Conservation (phyloP, 352 stramenopile species). For the Elongisporangium undulatum region DNA sequence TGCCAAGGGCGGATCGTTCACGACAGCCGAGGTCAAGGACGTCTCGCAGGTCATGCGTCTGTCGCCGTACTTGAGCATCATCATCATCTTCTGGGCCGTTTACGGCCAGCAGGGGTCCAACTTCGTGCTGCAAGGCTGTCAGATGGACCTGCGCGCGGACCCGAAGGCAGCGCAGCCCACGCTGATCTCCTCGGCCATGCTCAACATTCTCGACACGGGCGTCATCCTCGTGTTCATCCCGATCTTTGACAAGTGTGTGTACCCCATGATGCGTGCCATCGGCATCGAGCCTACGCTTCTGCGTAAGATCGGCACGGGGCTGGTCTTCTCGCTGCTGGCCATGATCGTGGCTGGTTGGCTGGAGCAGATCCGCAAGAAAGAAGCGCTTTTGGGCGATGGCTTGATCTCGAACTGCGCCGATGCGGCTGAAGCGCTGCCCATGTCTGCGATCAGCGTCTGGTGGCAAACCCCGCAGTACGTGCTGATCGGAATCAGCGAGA, state of each 20-base stretch:
- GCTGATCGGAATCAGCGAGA: conserved; percentile 86
- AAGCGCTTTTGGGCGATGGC: conserved; percentile 8
- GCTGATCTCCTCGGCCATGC: conserved; percentile 81
- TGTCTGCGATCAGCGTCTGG: conserved; percentile 83
- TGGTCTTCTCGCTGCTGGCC: conserved; percentile 74
- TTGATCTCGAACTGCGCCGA: conserved; percentile 76
- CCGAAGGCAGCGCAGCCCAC: conserved; percentile 25
- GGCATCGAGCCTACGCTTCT: conserved; percentile 75
- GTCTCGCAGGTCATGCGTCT: conserved; percentile 74
- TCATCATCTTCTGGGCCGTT: conserved; percentile 85
- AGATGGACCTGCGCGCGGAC: conserved; percentile 86
- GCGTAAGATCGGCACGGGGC: conserved; percentile 84
- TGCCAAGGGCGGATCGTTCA: conserved; percentile 53
- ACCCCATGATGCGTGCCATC: conserved; percentile 59
- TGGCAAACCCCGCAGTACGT: conserved; percentile 91
- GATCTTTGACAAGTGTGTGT: conserved; percentile 83
- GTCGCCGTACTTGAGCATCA: conserved; percentile 74
- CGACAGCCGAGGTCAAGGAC: conserved; percentile 56
- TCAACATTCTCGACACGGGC: conserved; percentile 84
- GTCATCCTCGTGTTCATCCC: conserved; percentile 90
- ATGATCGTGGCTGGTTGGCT: conserved; percentile 71
- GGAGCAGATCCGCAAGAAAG: conserved; percentile 67
- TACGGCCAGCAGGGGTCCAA: conserved; percentile 85
- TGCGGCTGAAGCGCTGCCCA: conserved; percentile 51
- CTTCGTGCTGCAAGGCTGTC: conserved; percentile 85